Base-by-base conservation (phyloP, 257 asterid genomes). In the Agastache rugosa region DNA sequence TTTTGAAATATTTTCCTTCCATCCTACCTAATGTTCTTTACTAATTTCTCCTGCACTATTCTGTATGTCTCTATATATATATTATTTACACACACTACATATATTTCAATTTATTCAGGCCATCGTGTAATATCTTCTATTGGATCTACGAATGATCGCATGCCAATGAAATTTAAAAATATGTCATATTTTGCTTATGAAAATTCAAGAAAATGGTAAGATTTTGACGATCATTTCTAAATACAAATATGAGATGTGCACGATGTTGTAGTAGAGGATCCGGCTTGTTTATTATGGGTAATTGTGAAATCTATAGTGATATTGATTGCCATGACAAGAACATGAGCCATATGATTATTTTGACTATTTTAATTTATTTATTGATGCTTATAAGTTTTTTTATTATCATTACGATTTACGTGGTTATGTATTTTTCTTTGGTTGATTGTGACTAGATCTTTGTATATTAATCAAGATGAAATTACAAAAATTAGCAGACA, bases 21-120 rank as follows among this genome's bases (percentile, higher is more conserved):
- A 66, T 78, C 59, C 63, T 62, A 80, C 81, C 84, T 66, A 80
- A 71, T 71, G 16, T 73, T 58, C 78, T 55, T 65, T 29, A 42
- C 54, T 65, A 31, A 69, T 7, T 41, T 8, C 51, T 44, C 51
- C 16, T 44, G 11, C 51, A 44, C 51, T 44, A 44, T 12, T 44
- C n/a, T 44, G 17, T 3, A 4, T 44, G n/a, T 12, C 50, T 0
- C 45, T n/a, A n/a, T n/a, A 29, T 29, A 29, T 29, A 29, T 29
- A 29, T 29, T 29, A 11, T 3, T 10, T 9, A 42, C n/a, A 44
- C 15, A 11, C 48, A 44, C 50, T 44, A 37, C 10, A 1, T 37
- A 37, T 2, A 34, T 34, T 34, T 34, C 5, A 34, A 4, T 34
- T 4, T 34, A 34, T 6, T 34, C 37, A 34, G 4, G 5, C 0